These are phyloP conservation scores for Plasmodium knowlesi DNA, from an alignment of 169 alveolate genomes.

Conservation along the genomic window DNA sequence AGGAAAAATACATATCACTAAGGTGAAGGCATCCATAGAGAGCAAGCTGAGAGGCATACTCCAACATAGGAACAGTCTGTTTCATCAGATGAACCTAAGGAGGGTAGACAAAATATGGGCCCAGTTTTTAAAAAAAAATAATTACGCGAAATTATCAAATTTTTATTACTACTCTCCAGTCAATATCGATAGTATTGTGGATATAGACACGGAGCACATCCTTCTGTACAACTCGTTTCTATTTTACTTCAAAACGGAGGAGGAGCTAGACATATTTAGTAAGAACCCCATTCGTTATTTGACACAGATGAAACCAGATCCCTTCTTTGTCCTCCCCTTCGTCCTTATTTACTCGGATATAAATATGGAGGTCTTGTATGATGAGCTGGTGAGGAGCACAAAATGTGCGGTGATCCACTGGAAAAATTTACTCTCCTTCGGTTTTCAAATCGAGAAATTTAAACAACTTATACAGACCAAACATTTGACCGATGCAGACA, in stretches of 20 bases:
- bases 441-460: constrained; percentile 21
- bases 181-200: constrained; percentile 40
- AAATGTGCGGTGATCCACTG: constrained; percentile 34
- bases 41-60: constrained; percentile 1
- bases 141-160: constrained; percentile 37
- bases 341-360: constrained; percentile 14
- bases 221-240: constrained; percentile 32
- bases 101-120: constrained; percentile 69
- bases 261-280: constrained; percentile 18
- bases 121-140: constrained; percentile 63
- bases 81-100: constrained; percentile 39
- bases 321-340: constrained; percentile 52
- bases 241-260: constrained; percentile 51
- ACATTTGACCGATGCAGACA: not conserved
- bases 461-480: not conserved
- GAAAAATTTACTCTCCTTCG: constrained; percentile 39
- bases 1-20: constrained; percentile 11
- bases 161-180: constrained; percentile 65
- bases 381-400: constrained; percentile 11
- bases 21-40: constrained; percentile 24
- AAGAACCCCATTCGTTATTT: constrained; percentile 35
- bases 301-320: constrained; percentile 36
- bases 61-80: constrained; percentile 36
- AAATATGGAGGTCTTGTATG: not conserved
- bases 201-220: constrained; percentile 33